Base-by-base conservation (phyloP, 2,329 filamentous ascomycete species). In the Penicillium sp. region DNA sequence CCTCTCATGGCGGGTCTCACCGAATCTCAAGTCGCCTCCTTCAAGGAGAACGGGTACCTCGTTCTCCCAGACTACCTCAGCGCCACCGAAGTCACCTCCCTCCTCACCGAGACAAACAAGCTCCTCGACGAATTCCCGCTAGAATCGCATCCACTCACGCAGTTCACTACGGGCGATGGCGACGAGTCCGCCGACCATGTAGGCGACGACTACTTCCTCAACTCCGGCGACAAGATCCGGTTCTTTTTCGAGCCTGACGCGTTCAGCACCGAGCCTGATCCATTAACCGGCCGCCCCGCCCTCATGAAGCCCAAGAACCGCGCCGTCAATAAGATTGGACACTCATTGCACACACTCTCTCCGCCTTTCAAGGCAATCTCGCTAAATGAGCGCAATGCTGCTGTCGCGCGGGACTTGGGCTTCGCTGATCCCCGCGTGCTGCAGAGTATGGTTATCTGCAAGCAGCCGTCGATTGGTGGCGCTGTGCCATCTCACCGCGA, bases 211-310 rank as follows among this genome's bases (percentile, higher is more conserved):
- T 99, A 99, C 81, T 97, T 99, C 77, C 84, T 97, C 2, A 82
- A 80, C 1, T 94, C 89, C 3, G 91, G 91, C 57, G 90, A 97
- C 79, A 92, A 97, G 76, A 79, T 97, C 57, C 88, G 91, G 54
- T 97, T 95, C 81, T 97, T 97, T 81, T 95, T 97, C 74, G 93
- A 97, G 75, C 91, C 96, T 74, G 92, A 94, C 74, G 93, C 93
- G 60, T 93, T 97, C 72, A 61, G 62, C 27, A 40, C 65, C 1
- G 45, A 61, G 2, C 61, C 64, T 0, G 60, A 64, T 53, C 60
- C 65, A 1, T 79, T 87, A 66, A 62, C 77, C 9, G 66, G 74
- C 0, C 70, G 73, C 0, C 87, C 89, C 36, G 75, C 77, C 1
- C 83, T 97, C 3, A 78, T 76, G 10, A 91, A 92, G 64, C 90